Base-by-base conservation (phyloP, 345 rosid species). In the Lepidium aucheri region DNA sequence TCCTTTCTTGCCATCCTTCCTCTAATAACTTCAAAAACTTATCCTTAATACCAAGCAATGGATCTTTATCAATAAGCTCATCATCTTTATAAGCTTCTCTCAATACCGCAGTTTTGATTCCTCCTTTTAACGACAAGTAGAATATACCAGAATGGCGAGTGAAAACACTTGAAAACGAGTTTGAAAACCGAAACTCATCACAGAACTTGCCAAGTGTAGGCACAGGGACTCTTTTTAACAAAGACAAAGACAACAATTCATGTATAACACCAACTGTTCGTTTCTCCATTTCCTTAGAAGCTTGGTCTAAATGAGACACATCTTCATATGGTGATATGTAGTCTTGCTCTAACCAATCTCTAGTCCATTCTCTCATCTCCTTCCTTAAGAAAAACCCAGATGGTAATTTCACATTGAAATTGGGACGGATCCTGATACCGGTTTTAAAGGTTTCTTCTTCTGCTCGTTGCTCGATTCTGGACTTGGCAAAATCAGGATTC, bases 321-420 rank as follows among this genome's bases (percentile, higher is more conserved):
- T 94, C 93, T 30, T 68, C 79, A 53, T 86, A 94, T 0, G 95
- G 97, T 13, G 96, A 88, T 50, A 86, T 70, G 60, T 94, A 94
- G 44, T 90, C 96, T 15, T 81, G 75, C 77, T 90, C 96, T 53
- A 83, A 59, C 97, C 99, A 94, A 67, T 88, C 95, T 73, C 96
- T 82, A 32, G 80, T 77, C 97, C 97, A 94, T 44, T 94, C 97
- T 62, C 89, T 84, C 99, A 90, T 94, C 77, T 94, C 95, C 77
- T 90, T 88, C 80, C 69, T 88, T 17, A 90, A 55, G 74, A 76
- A 80, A 76, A 86, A 85, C 1, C 97, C 96, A 0, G 78, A 30
- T 0, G 99, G 96, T 44, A 94, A 68, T 68, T 83, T 86, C 16
- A 80, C 83, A 56, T 75, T 35, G 75, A 85, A 86, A 74, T 88